Base-by-base conservation (phyloP, 2,329 filamentous ascomycete genomes). In the Ascochyta lentis region DNA sequence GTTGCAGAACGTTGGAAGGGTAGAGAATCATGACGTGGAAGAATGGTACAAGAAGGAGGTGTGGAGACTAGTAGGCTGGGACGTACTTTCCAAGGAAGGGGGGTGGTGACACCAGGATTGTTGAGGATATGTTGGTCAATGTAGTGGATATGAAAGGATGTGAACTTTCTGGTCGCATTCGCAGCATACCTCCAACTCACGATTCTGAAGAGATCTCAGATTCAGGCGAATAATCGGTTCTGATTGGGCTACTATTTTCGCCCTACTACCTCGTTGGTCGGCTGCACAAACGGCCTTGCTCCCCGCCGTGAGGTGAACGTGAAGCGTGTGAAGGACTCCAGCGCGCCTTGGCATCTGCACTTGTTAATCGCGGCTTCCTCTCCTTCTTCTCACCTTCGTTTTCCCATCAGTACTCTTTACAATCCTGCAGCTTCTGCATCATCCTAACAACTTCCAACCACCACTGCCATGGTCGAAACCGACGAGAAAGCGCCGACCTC, bases 21-120 rank as follows among this genome's bases (percentile, higher is more conserved):
- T 77, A 0, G 74, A 76, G 5, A 73, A 80, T 26, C 65, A 72
- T 15, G 69, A 79, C 8, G 75, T 80, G 4, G 64, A 77, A 3
- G 79, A 83, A 15, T 85, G 83, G 82, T 86, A 85, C 61, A 77
- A 79, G 49, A 77, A 78, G 51, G 81, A 86, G 60, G 69, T 86
- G 2, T 87, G 85, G 85, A 71, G 77, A 48, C 65, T 86, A 49
- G 64, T 87, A 6, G 84, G 85, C 0, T 87, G 84, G 84, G 83
- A 86, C 45, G 72, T 83, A 6, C 65, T 83, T 16, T 63, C 65
- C 3, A 60, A 53, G 12, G 65, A 69, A 12, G 40, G 51, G 23
- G 62, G 54, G 12, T 67, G 60, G 65, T 61, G 43, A 60, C 27
- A 16, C 37, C 13, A 16, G 7, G 8, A 29, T 1, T 13, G 9